Conservation (phyloP, 2,329 filamentous ascomycete species). For the Trichoderma citrinoviride region DNA sequence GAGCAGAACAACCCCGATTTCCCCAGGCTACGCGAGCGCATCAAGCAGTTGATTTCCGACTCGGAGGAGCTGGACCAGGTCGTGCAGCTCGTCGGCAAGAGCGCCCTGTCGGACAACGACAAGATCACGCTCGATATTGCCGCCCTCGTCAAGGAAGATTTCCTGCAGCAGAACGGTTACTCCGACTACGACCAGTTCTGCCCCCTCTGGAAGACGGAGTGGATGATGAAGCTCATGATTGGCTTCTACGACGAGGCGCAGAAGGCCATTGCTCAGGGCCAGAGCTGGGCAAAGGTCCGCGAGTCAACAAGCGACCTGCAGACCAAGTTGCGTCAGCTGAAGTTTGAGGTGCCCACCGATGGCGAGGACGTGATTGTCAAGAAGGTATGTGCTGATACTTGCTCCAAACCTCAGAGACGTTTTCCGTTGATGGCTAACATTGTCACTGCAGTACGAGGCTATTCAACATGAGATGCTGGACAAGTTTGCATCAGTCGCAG, state of each 20-base stretch:
- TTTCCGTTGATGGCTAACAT: conserved; percentile 33
- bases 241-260: conserved; percentile 96
- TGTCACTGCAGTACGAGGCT: conserved; percentile 71
- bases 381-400: conserved; percentile 61
- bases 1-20: conserved; percentile 92
- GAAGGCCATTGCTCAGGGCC: conserved; percentile 88
- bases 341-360: conserved; percentile 90
- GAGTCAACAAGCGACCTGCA: conserved; percentile 88
- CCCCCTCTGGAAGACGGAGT: conserved; percentile 98
- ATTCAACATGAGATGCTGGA: conserved; percentile 90
- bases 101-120: conserved; percentile 89
- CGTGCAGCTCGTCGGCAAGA: conserved; percentile 97
- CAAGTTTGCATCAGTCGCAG: conserved; percentile 93
- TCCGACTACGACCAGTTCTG: conserved; percentile 99
- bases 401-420: background rate
- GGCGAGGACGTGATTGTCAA: conserved; percentile 76
- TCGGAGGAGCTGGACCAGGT: conserved; percentile 98
- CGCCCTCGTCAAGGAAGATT: conserved; percentile 92
- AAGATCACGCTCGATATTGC: conserved; percentile 98
- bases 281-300: conserved; percentile 88
- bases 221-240: conserved; percentile 99
- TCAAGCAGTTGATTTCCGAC: conserved; percentile 89
- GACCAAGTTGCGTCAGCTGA: conserved; percentile 81
- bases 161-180: conserved; percentile 98
- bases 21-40: conserved; percentile 84